These are phyloP conservation scores for Hypholoma sublateritium DNA, from an alignment of 768 basidiomycete species.

Conservation along the genomic window DNA sequence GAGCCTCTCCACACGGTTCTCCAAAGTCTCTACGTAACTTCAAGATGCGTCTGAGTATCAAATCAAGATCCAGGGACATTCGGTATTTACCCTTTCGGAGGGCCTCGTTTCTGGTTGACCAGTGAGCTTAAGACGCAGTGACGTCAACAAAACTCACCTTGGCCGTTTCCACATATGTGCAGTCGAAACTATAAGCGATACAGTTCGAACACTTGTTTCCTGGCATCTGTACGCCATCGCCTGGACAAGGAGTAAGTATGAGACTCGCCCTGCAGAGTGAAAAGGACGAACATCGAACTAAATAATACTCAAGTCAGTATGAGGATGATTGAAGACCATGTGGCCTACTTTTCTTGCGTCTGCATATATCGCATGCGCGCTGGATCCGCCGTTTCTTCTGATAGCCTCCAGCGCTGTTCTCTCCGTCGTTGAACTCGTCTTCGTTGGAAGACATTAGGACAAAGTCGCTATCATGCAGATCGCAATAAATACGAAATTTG, in stretches of 20 bases:
- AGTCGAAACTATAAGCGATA: constrained; percentile 59
- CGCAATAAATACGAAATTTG: no score
- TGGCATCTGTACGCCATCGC: constrained; percentile 73
- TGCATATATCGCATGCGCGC: constrained; percentile 80
- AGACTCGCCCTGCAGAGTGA: not conserved
- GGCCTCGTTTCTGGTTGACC: constrained; percentile 50
- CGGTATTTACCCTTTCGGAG: constrained; percentile 52
- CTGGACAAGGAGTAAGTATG: constrained; percentile 27
- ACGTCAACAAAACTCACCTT: constrained; percentile 42
- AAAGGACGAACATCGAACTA: constrained; percentile 57
- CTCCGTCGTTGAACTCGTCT: constrained; percentile 56
- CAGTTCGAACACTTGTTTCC: constrained; percentile 70
- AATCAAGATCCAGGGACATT: not conserved
- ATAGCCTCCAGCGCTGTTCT: constrained; percentile 23
- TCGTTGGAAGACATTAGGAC: constrained; percentile 58
- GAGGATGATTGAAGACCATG: constrained; percentile 6
- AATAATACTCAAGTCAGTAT: constrained; percentile 8
- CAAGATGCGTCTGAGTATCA: not conserved
- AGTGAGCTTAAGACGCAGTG: constrained; percentile 15
- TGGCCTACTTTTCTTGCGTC: constrained; percentile 73
- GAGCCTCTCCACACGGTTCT: constrained; percentile 59
- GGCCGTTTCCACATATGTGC: constrained; percentile 69
- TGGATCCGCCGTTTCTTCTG: constrained; percentile 74
- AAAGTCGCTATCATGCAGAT: no score
- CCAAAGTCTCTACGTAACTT: constrained; percentile 62